Percentiles rank a stretch among this genome's conserved stretches.
Conservation (phyloP, 768 basidiomycete genomes). For the Obba rivulosa region DNA sequence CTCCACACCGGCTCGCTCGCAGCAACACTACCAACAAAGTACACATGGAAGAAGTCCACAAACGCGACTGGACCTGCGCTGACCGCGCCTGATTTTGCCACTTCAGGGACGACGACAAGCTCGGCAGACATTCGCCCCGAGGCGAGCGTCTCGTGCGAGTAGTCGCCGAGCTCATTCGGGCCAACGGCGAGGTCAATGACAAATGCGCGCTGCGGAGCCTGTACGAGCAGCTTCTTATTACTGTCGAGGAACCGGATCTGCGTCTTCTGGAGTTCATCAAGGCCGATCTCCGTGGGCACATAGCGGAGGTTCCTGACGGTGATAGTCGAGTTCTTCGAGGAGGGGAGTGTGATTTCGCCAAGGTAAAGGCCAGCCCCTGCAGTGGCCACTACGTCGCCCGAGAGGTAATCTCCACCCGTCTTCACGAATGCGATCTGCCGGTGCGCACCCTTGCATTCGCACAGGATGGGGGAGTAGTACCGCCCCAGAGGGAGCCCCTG, state of each 20-base stretch:
- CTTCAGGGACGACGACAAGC: conserved; percentile 38
- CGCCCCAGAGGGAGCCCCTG: conserved; percentile 58
- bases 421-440: conserved; percentile 62
- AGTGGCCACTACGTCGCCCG: conserved; percentile 62
- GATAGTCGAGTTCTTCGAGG: conserved; percentile 26
- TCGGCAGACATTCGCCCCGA: conserved; percentile 55
- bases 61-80: conserved; percentile 41
- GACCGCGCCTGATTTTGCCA: not conserved
- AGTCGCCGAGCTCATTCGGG: conserved; percentile 42
- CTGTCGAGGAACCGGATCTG: conserved; percentile 52
- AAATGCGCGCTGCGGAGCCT: conserved; percentile 46
- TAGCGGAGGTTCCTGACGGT: conserved; percentile 42
- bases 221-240: conserved; percentile 51
- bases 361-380: conserved; percentile 60
- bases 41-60: conserved; percentile 66
- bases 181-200: conserved; percentile 45
- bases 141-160: conserved; percentile 42
- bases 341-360: conserved; percentile 51
- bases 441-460: conserved; percentile 33
- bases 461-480: conserved; percentile 57
- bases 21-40: conserved; percentile 41
- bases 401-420: conserved; percentile 51
- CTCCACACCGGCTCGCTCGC: conserved; percentile 54
- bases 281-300: conserved; percentile 46
- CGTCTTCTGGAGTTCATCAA: conserved; percentile 33